phyloP scores from a whole-genome alignment of 768 basidiomycete species.

The Leucogyrophana mollusca region DNA sequence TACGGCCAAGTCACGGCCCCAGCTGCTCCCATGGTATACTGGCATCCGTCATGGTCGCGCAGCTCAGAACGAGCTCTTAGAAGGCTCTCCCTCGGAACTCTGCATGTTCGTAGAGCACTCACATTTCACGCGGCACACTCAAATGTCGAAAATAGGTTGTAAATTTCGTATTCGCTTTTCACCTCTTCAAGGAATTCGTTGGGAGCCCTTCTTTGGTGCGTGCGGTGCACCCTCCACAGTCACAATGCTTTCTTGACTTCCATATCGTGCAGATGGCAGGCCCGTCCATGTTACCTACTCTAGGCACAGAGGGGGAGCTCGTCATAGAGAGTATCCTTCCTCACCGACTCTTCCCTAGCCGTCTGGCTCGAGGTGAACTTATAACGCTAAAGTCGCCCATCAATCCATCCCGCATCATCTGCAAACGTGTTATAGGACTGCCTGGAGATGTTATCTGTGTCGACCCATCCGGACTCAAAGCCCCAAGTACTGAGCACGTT shows the following conservation, averaged over 20 bases:
- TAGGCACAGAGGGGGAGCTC: constrained; percentile 56
- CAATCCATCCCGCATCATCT: constrained; percentile 64
- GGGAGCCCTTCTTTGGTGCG: constrained; percentile 54
- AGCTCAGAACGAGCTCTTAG: constrained; percentile 13
- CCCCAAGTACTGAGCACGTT: constrained; percentile 70
- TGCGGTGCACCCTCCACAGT: constrained; percentile 7
- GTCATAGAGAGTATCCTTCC: constrained; percentile 64
- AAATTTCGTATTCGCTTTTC: constrained; percentile 56
- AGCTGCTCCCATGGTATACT: too few relatives aligned
- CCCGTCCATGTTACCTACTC: constrained; percentile 81
- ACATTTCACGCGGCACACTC: background rate
- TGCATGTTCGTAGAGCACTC: constrained; percentile 29
- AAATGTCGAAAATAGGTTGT: constrained; percentile 35
- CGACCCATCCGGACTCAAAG: constrained; percentile 72
- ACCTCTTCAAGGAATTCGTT: constrained; percentile 64
- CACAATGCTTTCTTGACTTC: background rate
- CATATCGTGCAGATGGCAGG: constrained; percentile 47
- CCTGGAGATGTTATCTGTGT: constrained; percentile 89
- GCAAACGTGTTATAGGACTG: constrained; percentile 88
- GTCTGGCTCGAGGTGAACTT: constrained; percentile 72
- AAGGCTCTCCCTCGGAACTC: constrained; percentile 21
- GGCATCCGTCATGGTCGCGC: constrained; percentile 9
- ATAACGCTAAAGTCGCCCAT: constrained; percentile 70
- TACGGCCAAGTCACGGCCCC: too few relatives aligned
- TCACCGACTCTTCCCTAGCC: constrained; percentile 45